phyloP scores from a whole-genome alignment of 2,329 filamentous ascomycete species.

The Beauveria varroae region DNA sequence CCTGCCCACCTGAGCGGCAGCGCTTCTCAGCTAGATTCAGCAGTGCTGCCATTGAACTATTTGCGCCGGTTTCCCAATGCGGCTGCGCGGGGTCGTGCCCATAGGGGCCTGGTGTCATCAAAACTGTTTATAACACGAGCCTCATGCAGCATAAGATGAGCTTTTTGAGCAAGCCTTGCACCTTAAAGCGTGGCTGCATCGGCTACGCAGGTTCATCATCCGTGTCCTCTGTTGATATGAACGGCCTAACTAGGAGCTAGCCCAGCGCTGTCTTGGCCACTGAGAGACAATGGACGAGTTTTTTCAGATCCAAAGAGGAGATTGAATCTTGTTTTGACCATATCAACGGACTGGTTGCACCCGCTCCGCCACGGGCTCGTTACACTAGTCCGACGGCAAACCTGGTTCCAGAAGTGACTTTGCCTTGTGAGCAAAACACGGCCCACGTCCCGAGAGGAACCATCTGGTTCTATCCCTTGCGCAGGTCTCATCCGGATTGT shows the following conservation, averaged over 20 bases:
- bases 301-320: not conserved
- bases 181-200: not conserved
- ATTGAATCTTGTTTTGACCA: not conserved
- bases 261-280: not conserved
- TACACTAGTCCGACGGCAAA: not conserved
- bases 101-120: not conserved
- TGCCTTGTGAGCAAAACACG: not conserved
- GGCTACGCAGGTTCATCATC: not conserved
- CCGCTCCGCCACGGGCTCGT: not conserved
- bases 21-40: not conserved
- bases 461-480: slow-evolving; percentile 5
- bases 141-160: not conserved
- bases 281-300: not conserved
- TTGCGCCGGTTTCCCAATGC: not conserved
- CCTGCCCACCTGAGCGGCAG: not conserved
- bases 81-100: not conserved
- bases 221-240: not conserved
- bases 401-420: not conserved
- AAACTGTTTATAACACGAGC: not conserved
- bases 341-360: not conserved
- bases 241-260: not conserved
- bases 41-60: slow-evolving; percentile 5
- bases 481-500: not conserved
- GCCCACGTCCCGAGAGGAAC: slow-evolving; percentile 1
- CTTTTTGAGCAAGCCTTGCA: not conserved